Evolutionary conservation across 805 yeast genomes (phyloP).

Genomic region (Geotrichum ghanense): DNA sequence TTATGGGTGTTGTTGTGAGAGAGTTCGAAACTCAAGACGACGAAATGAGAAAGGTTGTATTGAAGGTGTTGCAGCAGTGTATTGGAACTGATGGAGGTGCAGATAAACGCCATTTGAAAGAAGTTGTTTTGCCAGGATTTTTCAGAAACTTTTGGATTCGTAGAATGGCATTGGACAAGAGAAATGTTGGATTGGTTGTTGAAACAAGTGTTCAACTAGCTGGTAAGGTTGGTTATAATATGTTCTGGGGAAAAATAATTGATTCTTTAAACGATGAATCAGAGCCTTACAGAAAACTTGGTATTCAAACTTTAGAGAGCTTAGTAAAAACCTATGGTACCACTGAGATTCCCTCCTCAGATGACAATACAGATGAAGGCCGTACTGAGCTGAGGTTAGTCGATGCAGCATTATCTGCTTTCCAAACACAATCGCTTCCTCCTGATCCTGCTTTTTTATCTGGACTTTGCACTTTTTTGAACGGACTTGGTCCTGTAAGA

Average conservation of each 20-base stretch:
- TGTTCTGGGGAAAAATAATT: conserved; percentile 46
- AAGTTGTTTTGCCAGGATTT: conserved; percentile 48
- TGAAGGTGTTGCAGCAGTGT: conserved; percentile 57
- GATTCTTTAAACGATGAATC: conserved; percentile 66
- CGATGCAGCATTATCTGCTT: conserved; percentile 67
- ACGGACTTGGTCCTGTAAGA: conserved; percentile 45
- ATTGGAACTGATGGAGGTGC: conserved; percentile 47
- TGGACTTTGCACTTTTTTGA: conserved; percentile 54
- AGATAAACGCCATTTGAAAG: conserved; percentile 34
- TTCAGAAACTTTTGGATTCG: conserved; percentile 73
- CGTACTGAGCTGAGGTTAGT: conserved; percentile 53
- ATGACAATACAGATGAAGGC: conserved; percentile 20
- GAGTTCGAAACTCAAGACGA: conserved; percentile 79
- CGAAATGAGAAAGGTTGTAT: conserved; percentile 68
- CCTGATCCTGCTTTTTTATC: conserved; percentile 39
- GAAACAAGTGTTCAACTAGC: conserved; percentile 64
- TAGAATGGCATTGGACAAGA: conserved; percentile 47
- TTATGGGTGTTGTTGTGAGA: conserved; percentile 52
- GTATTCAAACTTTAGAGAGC: conserved; percentile 55
- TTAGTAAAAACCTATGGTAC: conserved; percentile 41
- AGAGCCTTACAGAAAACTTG: conserved; percentile 69
- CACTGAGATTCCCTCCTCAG: conserved; percentile 40
- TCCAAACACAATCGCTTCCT: conserved; percentile 63
- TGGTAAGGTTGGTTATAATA: conserved; percentile 52
- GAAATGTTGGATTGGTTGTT: conserved; percentile 47